Conservation (phyloP, 352 stramenopile genomes). For the Phytophthora kernoviae region DNA sequence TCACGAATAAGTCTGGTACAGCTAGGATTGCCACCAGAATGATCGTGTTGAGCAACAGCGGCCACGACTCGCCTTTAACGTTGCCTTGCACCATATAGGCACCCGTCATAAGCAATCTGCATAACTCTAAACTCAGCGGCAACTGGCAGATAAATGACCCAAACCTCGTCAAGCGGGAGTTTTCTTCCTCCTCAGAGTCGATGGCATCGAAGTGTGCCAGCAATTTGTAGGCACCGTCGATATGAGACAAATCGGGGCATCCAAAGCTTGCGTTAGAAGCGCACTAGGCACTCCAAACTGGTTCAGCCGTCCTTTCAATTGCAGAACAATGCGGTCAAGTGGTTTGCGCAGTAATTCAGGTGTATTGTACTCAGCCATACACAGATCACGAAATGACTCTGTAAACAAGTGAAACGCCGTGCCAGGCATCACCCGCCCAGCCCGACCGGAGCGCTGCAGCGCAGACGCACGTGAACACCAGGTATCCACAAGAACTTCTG, state of each 20-base stretch:
- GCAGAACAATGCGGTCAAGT: conserved; percentile 79
- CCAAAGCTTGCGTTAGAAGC: conserved; percentile 68
- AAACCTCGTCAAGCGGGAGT: conserved; percentile 72
- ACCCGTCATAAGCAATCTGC: conserved; percentile 72
- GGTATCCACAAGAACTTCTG: conserved; percentile 73
- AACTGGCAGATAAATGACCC: conserved; percentile 81
- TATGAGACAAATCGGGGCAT: conserved; percentile 73
- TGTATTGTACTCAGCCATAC: conserved; percentile 83
- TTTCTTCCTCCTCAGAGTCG: conserved; percentile 54
- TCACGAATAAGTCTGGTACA: conserved; percentile 72
- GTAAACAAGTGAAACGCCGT: conserved; percentile 91
- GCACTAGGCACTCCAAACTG: conserved; percentile 74
- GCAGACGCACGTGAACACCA: conserved; percentile 96
- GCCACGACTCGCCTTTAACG: conserved; percentile 32
- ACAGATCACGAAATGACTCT: conserved; percentile 60
- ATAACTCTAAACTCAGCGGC: conserved; percentile 77
- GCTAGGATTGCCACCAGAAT: conserved; percentile 72
- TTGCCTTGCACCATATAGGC: conserved; percentile 47
- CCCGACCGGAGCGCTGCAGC: conserved; percentile 85
- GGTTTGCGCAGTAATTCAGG: conserved; percentile 84
- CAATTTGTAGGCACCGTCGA: conserved; percentile 80
- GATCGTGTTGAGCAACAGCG: conserved; percentile 59
- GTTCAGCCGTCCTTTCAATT: conserved; percentile 74
- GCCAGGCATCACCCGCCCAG: conserved; percentile 93
- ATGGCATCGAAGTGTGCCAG: conserved; percentile 75